Percentiles rank a stretch among this genome's conserved stretches.
These are phyloP conservation scores for Neofusicoccum parvum DNA, from an alignment of 2,329 filamentous ascomycete species.

Conservation along the genomic window DNA sequence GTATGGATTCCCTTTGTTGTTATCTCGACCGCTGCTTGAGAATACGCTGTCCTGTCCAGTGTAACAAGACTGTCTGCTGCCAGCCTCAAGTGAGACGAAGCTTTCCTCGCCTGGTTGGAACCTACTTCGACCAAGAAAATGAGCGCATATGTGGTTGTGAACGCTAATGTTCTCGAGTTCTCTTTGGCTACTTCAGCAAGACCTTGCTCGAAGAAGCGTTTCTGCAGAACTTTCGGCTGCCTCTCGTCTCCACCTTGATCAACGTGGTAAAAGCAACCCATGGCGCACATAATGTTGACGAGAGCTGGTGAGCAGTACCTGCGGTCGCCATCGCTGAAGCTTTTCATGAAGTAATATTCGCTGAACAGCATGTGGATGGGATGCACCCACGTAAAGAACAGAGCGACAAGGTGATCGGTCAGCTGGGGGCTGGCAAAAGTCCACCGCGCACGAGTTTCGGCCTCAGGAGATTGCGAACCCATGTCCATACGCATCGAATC, in stretches of 20 bases:
- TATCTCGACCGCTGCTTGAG: constrained; percentile 24
- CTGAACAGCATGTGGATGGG: constrained; percentile 36
- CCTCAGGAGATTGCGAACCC: not conserved
- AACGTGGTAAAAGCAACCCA: constrained; percentile 30
- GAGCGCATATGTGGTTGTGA: constrained; percentile 30
- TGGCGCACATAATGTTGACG: constrained; percentile 34
- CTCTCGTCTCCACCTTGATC: constrained; percentile 21
- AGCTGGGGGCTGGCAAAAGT: constrained; percentile 27
- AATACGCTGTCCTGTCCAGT: constrained; percentile 12
- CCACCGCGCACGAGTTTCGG: constrained; percentile 23
- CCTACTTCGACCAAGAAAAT: constrained; percentile 33
- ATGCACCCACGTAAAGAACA: constrained; percentile 36
- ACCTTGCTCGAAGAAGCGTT: constrained; percentile 28
- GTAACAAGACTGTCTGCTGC: constrained; percentile 25
- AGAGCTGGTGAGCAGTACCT: constrained; percentile 30
- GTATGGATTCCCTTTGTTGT: constrained; percentile 25
- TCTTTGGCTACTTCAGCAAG: constrained; percentile 24
- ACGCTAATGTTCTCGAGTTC: constrained; percentile 24
- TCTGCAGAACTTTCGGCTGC: constrained; percentile 24
- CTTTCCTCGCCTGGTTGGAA: constrained; percentile 28
- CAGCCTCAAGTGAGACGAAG: constrained; percentile 28
- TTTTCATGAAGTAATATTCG: constrained; percentile 29
- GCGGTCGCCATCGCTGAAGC: constrained; percentile 24
- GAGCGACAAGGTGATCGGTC: constrained; percentile 30
- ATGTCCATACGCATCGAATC: not conserved